Evolutionary conservation across 257 asterid species (phyloP), one percentile per base, ranked within the genome.

Genomic region (Nicotiana undulata): DNA sequence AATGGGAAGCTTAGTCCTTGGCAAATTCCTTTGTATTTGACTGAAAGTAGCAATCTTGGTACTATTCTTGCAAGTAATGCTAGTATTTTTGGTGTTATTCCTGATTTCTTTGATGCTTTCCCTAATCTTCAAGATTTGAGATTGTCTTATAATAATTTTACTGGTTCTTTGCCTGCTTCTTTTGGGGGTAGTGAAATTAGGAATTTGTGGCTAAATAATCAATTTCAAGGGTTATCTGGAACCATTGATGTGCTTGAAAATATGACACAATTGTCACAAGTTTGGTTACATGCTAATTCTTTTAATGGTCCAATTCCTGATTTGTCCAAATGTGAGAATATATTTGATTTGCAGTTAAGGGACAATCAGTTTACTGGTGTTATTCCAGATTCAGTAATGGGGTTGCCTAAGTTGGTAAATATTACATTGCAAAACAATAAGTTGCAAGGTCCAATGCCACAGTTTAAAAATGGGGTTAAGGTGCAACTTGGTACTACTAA

Each of bases 261-360:
- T 4, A 93, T 93, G 98, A 26, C 84, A 8, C 95, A 88, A 83
- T 74, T 92, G 63, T 77, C 82, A 24, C 95, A 90, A 88, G 99
- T 89, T 31, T 93, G 98, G 99, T 78, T 95, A 31, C 97, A 95
- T 22, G 90, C 88, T 0, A 95, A 95, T 81, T 40, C 85, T 6
- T 95, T 95, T 79, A 76, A 94, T 0, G 99, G 97, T 16, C 93
- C 89, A 59, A 90, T 95, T 22, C 99, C 99, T 0, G 93, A 95
- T 82, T 82, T 95, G 56, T 91, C 98, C 0, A 86, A 88, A 7
- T 93, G 99, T 56, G 40, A 82, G 11, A 87, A 83, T 84, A 75
- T 95, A 64, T 85, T 86, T 6, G 97, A 95, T 85, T 86, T 95
- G 90, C 96, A 91, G 87, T 79, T 95, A 78, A 92, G 98, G 90